phyloP scores from a whole-genome alignment of 768 basidiomycete species.

The Tulasnella sp. region DNA sequence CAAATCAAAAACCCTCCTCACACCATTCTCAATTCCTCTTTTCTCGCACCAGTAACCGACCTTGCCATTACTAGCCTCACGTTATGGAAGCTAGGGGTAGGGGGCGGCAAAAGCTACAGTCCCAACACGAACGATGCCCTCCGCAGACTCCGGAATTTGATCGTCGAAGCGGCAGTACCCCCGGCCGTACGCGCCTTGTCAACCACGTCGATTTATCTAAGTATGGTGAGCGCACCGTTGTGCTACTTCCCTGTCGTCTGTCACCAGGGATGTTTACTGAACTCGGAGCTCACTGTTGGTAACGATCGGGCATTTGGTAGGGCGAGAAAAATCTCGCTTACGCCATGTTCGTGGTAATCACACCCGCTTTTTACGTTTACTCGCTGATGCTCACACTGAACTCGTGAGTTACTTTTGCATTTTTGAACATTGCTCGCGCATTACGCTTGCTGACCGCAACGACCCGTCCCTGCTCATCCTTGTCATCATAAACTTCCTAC shows the following conservation, averaged over 20 bases:
- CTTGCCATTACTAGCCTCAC: background rate
- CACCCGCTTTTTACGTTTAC: background rate
- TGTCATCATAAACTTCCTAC: background rate
- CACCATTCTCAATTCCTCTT: background rate
- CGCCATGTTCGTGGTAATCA: background rate
- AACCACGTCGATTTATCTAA: background rate
- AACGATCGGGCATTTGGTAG: background rate
- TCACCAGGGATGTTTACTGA: background rate
- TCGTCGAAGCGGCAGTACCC: slow-evolving; percentile 15
- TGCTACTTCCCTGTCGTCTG: background rate
- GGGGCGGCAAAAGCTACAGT: background rate
- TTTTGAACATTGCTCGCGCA: too few species aligned
- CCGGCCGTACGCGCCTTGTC: background rate
- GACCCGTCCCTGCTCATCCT: background rate
- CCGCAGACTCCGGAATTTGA: background rate
- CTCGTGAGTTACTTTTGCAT: background rate
- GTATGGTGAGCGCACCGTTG: background rate
- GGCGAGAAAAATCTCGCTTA: background rate
- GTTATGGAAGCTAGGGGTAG: background rate
- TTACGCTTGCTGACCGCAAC: background rate
- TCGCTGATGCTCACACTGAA: slow-evolving; percentile 6
- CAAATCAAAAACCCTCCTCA: background rate
- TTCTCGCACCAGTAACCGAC: background rate
- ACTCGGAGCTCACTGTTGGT: background rate
- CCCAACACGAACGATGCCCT: slow-evolving; percentile 12